A percentile compares a stretch with the other conserved stretches of the same genome.
These are phyloP conservation scores for Vitis rotundifolia DNA, from an alignment of 164 flowering plant genomes.

Conservation along the genomic window DNA sequence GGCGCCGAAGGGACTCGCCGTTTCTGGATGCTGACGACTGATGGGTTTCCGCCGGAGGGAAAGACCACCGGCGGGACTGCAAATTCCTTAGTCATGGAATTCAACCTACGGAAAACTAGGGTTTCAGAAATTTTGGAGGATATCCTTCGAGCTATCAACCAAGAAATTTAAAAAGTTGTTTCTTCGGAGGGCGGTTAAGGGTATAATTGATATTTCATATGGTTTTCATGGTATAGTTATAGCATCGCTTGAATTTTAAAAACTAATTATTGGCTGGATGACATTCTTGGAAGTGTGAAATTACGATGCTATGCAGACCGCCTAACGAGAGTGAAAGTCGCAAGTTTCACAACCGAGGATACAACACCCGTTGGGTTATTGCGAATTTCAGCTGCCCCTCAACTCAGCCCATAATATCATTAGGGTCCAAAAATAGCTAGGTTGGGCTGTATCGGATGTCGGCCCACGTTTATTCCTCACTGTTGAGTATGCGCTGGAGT, in stretches of 20 bases:
- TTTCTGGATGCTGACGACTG: conserved; percentile 33
- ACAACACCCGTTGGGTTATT: neutral
- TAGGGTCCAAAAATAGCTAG: no score
- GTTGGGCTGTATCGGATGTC: no score
- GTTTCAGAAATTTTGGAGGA: neutral
- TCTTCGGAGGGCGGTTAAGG: neutral
- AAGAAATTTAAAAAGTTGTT: neutral
- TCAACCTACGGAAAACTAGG: neutral
- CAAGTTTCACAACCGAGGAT: neutral
- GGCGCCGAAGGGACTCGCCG: conserved; percentile 69
- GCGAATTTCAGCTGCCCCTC: no score
- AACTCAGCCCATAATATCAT: no score
- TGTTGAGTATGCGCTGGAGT: no score
- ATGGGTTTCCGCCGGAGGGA: conserved; percentile 61
- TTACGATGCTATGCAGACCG: neutral
- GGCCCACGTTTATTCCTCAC: no score
- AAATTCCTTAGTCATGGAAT: conserved; percentile 55
- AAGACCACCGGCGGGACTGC: conserved; percentile 76
- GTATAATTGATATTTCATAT: neutral
- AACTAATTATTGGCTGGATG: neutral
- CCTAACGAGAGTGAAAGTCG: neutral
- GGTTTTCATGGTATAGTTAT: neutral
- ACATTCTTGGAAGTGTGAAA: neutral
- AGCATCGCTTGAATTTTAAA: neutral
- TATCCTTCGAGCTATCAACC: no score